Percentiles rank a stretch among this genome's conserved stretches.
These are phyloP conservation scores for Cudoniella acicularis DNA, from an alignment of 495 filamentous ascomycete genomes.

Conservation along the genomic window DNA sequence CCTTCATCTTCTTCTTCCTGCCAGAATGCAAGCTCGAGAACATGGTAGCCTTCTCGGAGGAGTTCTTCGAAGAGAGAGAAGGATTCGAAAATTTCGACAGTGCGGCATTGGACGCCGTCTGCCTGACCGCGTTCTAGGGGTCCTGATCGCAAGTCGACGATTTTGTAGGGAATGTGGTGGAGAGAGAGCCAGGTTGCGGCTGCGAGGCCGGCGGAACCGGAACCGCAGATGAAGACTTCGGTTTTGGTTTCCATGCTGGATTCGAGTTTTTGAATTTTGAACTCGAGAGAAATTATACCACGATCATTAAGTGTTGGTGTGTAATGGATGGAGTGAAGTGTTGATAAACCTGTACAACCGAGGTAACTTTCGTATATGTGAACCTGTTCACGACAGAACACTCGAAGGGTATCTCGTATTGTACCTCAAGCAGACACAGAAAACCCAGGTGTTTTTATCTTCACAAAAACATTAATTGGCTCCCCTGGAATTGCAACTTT, in stretches of 20 bases:
- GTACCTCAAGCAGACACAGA: too few relatives aligned
- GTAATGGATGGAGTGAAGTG: too few relatives aligned
- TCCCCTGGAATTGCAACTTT: too few relatives aligned
- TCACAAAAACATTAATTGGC: too few relatives aligned
- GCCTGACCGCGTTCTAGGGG: conserved; percentile 35
- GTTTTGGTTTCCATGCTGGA: background rate
- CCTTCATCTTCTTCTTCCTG: too few relatives aligned
- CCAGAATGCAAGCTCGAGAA: conserved; percentile 26
- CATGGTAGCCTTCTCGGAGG: conserved; percentile 16
- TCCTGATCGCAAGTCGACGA: background rate
- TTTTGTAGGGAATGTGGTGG: background rate
- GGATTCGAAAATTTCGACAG: conserved; percentile 31
- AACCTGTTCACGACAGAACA: too few relatives aligned
- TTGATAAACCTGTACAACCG: too few relatives aligned
- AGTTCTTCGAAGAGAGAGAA: conserved; percentile 20
- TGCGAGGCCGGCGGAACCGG: background rate
- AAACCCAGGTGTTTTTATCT: too few relatives aligned
- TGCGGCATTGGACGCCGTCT: conserved; percentile 28
- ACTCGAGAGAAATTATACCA: background rate
- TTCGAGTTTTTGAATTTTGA: background rate
- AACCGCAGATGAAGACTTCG: background rate
- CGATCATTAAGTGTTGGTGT: too few relatives aligned
- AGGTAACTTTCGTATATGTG: too few relatives aligned
- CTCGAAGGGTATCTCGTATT: too few relatives aligned
- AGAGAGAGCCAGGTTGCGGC: background rate